Evolutionary conservation across 2,329 filamentous ascomycete species (phyloP).

Genomic region (Polychaeton citri): DNA sequence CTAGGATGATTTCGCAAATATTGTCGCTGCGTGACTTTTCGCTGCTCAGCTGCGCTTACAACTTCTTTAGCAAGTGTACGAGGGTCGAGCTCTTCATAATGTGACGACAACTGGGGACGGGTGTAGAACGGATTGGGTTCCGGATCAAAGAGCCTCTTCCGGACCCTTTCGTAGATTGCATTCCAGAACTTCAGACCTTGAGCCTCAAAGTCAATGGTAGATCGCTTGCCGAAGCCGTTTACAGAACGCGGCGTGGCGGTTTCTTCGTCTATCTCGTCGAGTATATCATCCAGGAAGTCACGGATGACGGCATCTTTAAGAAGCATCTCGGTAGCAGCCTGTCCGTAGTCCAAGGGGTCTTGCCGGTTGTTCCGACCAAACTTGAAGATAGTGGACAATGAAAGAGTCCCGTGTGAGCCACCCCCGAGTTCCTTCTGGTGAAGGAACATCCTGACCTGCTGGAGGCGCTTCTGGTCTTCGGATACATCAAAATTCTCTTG

Average conservation of each 20-base stretch:
- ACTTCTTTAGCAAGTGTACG: conserved; percentile 83
- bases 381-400: conserved; percentile 52
- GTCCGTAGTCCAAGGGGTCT: conserved; percentile 84
- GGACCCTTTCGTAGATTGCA: conserved; percentile 12
- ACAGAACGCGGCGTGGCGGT: conserved; percentile 2
- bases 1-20: conserved; percentile 75
- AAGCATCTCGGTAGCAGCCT: conserved; percentile 87
- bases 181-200: conserved; percentile 9
- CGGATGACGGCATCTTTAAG: conserved; percentile 90
- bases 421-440: conserved; percentile 75
- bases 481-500: conserved; percentile 99
- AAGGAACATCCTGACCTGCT: conserved; percentile 90
- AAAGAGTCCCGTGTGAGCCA: conserved; percentile 54
- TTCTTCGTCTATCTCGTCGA: conserved; percentile 17
- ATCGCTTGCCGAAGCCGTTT: background rate
- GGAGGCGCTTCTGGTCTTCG: conserved; percentile 91
- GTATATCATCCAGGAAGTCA: conserved; percentile 77
- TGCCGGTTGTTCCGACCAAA: conserved; percentile 49
- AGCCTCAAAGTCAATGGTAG: conserved; percentile 3
- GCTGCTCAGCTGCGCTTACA: conserved; percentile 65
- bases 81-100: conserved; percentile 70
- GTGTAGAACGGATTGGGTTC: conserved; percentile 96
- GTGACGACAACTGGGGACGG: conserved; percentile 54
- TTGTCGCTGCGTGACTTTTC: conserved; percentile 79
- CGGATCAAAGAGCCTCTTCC: conserved; percentile 21